These are phyloP conservation scores for Zymoseptoria brevis DNA, from an alignment of 2,329 filamentous ascomycete genomes.

Conservation along the genomic window DNA sequence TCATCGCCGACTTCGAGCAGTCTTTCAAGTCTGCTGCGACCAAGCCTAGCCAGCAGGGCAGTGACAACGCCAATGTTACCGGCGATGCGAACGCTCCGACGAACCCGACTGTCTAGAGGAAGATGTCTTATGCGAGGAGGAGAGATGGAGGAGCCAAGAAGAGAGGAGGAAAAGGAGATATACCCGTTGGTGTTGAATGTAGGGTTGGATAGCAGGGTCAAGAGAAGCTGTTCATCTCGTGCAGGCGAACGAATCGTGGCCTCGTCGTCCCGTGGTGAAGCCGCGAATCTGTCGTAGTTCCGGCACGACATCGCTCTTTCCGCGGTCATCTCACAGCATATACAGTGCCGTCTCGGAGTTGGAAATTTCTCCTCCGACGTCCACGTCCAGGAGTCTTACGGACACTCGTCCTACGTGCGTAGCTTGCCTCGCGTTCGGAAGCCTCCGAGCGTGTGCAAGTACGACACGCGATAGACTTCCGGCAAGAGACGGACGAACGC, in stretches of 20 bases:
- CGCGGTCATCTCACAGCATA: neutral
- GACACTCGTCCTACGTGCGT: neutral
- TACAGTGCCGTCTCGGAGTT: neutral
- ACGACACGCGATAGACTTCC: neutral
- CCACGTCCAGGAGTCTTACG: neutral
- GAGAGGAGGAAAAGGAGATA: neutral
- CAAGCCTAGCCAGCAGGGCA: slow-evolving; percentile 30
- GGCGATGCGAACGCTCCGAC: slow-evolving; percentile 19
- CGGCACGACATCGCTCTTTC: neutral
- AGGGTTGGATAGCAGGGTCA: neutral
- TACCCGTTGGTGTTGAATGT: neutral
- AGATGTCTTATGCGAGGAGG: too few relatives aligned
- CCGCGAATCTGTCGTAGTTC: neutral
- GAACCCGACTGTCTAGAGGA: slow-evolving; percentile 16
- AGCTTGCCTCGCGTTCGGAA: neutral
- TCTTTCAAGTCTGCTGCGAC: slow-evolving; percentile 58
- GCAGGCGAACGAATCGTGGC: neutral
- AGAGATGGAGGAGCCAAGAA: neutral
- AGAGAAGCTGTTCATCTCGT: neutral
- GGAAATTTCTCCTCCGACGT: neutral
- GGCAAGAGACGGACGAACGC: neutral
- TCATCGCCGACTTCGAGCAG: slow-evolving; percentile 91
- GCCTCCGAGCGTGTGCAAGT: neutral
- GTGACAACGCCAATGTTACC: slow-evolving; percentile 18
- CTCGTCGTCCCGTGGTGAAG: neutral